Conservation (phyloP, 495 filamentous ascomycete species). For the Penicillium flavigenum region DNA sequence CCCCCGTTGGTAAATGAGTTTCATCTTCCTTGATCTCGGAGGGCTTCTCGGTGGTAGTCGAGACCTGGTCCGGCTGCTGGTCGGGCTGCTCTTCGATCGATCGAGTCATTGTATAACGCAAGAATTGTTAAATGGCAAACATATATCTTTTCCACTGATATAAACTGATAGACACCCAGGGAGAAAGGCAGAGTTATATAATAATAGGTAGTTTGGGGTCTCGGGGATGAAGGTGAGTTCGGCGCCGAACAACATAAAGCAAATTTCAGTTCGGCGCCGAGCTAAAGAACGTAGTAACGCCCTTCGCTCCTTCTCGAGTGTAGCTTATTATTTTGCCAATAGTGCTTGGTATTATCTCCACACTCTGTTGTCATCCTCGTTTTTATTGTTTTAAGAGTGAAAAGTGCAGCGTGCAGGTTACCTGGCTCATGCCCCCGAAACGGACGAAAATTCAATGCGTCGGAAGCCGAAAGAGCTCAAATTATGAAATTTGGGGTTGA, state of each 20-base stretch:
- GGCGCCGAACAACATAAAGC: background rate
- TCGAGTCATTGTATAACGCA: background rate
- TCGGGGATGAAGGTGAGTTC: background rate
- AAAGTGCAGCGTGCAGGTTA: no score
- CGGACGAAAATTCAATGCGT: background rate
- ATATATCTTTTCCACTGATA: background rate
- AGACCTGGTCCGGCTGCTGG: background rate
- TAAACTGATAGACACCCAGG: background rate
- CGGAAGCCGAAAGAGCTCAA: background rate
- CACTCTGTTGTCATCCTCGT: no score
- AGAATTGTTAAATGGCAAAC: background rate
- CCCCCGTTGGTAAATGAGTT: background rate
- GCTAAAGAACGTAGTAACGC: background rate
- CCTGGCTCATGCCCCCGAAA: background rate
- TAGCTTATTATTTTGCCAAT: no score
- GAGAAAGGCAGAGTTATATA: background rate
- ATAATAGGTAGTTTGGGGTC: background rate
- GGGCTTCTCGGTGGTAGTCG: conserved; percentile 3
- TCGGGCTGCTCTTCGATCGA: background rate
- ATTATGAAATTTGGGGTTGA: background rate
- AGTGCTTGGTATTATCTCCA: no score
- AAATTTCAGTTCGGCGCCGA: background rate
- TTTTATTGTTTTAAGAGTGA: no score
- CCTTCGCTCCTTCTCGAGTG: background rate
- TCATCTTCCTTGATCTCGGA: background rate